A percentile compares a stretch with the other conserved stretches of the same genome.
These are phyloP conservation scores for Panicum virgatum DNA, from an alignment of 202 grass and related monocot genomes.

Conservation along the genomic window DNA sequence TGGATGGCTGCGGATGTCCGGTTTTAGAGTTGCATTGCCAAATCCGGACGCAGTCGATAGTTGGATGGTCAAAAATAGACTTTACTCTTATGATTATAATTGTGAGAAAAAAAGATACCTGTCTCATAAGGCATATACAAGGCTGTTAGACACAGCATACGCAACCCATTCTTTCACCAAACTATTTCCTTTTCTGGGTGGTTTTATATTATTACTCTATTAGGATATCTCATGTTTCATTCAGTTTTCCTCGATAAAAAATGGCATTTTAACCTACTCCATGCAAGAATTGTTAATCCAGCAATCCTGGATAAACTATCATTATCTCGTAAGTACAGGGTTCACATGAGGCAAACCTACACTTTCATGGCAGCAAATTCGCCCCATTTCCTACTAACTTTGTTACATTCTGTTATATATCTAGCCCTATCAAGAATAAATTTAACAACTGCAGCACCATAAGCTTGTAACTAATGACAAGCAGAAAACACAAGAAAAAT, in stretches of 20 bases:
- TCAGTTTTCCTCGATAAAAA: background rate
- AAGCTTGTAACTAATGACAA: constrained; percentile 12
- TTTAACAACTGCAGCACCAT: background rate
- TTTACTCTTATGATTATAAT: too few species aligned
- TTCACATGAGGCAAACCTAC: background rate
- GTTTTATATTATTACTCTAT: background rate
- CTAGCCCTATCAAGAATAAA: constrained; percentile 38
- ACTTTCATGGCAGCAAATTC: background rate
- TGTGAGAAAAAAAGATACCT: too few species aligned
- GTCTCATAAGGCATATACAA: too few species aligned
- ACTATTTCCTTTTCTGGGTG: background rate
- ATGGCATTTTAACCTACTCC: background rate
- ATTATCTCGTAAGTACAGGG: background rate
- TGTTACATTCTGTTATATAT: constrained; percentile 26
- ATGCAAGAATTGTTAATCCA: constrained; percentile 12
- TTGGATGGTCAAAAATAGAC: too few species aligned
- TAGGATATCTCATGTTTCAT: background rate
- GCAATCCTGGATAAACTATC: constrained; percentile 24
- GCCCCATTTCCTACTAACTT: background rate
- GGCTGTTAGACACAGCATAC: too few species aligned
- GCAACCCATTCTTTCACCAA: background rate
- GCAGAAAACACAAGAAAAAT: constrained; percentile 9
- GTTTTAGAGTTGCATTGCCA: too few species aligned
- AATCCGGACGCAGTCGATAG: too few species aligned
- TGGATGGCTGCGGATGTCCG: too few species aligned